A percentile compares a stretch with the other conserved stretches of the same genome.
Evolutionary conservation across 2,329 filamentous ascomycete species (phyloP).

Genomic region (Colletotrichum horii): DNA sequence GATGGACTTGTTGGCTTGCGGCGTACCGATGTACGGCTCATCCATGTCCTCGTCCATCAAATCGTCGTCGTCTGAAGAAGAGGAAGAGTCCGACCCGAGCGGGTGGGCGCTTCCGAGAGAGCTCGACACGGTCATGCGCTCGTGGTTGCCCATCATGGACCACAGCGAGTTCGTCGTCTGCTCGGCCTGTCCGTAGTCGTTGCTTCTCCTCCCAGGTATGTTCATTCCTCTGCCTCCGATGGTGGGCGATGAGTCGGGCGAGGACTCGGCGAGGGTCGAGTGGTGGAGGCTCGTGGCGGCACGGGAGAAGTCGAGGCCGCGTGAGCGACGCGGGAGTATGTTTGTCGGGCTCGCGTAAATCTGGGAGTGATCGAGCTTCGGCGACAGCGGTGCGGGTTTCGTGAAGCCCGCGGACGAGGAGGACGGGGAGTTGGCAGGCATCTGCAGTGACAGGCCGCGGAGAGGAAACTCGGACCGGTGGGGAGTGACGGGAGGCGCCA

Average conservation of each 20-base stretch:
- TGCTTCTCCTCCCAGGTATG: slow-evolving; percentile 58
- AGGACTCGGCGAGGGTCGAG: slow-evolving; percentile 89
- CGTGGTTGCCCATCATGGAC: slow-evolving; percentile 72
- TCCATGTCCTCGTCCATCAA: slow-evolving; percentile 77
- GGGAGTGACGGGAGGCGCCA: slow-evolving; percentile 69
- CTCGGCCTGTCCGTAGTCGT: slow-evolving; percentile 54
- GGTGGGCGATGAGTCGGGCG: slow-evolving; percentile 88
- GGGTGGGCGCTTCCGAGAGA: slow-evolving; percentile 76
- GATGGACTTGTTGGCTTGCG: slow-evolving; percentile 71
- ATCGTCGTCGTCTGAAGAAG: slow-evolving; percentile 73
- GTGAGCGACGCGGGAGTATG: slow-evolving; percentile 84
- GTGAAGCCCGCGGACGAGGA: slow-evolving; percentile 32
- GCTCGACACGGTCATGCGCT: slow-evolving; percentile 76
- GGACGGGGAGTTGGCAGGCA: slow-evolving; percentile 58
- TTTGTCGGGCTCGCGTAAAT: slow-evolving; percentile 88
- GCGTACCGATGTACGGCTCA: slow-evolving; percentile 82
- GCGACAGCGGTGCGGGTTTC: slow-evolving; percentile 76
- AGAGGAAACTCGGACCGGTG: slow-evolving; percentile 67
- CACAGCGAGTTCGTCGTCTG: slow-evolving; percentile 77
- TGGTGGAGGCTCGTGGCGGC: slow-evolving; percentile 95
- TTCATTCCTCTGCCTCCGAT: slow-evolving; percentile 72
- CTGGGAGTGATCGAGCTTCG: slow-evolving; percentile 83
- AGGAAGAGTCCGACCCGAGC: slow-evolving; percentile 79
- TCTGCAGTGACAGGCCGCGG: slow-evolving; percentile 72
- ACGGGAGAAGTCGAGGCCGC: slow-evolving; percentile 90